phyloP scores from a whole-genome alignment of 306 rosid genomes.

The Geum urbanum region DNA sequence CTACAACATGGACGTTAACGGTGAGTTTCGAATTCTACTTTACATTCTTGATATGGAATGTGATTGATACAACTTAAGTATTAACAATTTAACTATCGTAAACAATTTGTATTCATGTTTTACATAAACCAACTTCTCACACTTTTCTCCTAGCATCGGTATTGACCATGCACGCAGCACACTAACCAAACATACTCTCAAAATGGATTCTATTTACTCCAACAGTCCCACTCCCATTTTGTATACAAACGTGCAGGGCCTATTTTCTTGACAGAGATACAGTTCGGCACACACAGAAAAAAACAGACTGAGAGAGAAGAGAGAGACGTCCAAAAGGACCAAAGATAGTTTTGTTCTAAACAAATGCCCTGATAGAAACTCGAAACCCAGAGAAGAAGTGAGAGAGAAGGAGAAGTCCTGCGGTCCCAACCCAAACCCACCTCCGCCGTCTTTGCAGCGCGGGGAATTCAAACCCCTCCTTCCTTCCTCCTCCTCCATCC shows the following conservation, averaged over 20 bases:
- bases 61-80: too few relatives aligned
- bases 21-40: too few relatives aligned
- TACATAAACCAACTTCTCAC: too few relatives aligned
- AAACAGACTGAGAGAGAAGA: neutral
- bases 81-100: too few relatives aligned
- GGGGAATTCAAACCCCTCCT: conserved; percentile 15
- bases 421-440: conserved; percentile 24
- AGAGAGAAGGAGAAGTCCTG: conserved; percentile 1
- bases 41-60: too few relatives aligned
- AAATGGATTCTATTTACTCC: neutral
- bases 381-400: too few relatives aligned
- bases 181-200: too few relatives aligned
- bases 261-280: too few relatives aligned
- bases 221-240: neutral
- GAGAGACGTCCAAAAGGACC: neutral
- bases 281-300: neutral
- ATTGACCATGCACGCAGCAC: too few relatives aligned
- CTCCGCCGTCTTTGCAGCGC: conserved; percentile 39
- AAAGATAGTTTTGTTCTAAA: neutral
- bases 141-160: too few relatives aligned
- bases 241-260: neutral
- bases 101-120: too few relatives aligned
- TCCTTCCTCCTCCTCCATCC: neutral
- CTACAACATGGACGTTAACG: too few relatives aligned
- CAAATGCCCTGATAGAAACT: conserved; percentile 33